Base-by-base conservation (phyloP, 2,329 filamentous ascomycete genomes). In the Phialophora tarda region DNA sequence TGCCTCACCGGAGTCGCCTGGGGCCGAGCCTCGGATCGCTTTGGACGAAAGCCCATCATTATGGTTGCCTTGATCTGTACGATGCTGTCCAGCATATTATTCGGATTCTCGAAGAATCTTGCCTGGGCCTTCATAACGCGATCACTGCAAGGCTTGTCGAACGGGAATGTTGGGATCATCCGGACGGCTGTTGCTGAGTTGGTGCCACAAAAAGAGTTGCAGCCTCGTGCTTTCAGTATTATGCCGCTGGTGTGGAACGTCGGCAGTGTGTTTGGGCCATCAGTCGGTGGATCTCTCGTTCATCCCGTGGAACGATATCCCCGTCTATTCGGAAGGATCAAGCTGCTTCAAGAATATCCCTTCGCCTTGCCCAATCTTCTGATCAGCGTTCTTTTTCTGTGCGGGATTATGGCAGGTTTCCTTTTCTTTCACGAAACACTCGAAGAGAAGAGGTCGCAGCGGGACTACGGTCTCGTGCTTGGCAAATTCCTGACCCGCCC, bases 101-200 rank as follows among this genome's bases (percentile, higher is more conserved):
- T 93, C 86, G 94, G 95, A 6, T 88, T 97, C 78, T 92, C 92
- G 0, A 90, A 85, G 3, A 92, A 84, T 69, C 79, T 98, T 10
- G 79, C 87, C 3, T 93, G 95, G 91, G 91, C 93, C 0, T 89
- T 99, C 48, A 77, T 84, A 3, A 86, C 92, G 12, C 87, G 94
- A 74, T 90, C 88, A 6, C 81, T 97, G n/a, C 86, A 91, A 72
- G 94, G 95, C 1, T 84, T 89, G 10, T 89, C 91, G 53, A 97
- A 97, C 75, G 95, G 94, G 62, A 98, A 97, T 75, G 89, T 94
- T n/a, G 91, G 95, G 1, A 97, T 97, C 68, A 89, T 97, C 69
- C 83, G 93, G 71, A 96, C 92, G 17, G 92, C 95, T 81, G 93
- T 97, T 1, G 94, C 94, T 0, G 94, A 97, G 77, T 88, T 97